These are phyloP conservation scores for Mytilinidion resinicola DNA, from an alignment of 495 filamentous ascomycete genomes.

Conservation along the genomic window DNA sequence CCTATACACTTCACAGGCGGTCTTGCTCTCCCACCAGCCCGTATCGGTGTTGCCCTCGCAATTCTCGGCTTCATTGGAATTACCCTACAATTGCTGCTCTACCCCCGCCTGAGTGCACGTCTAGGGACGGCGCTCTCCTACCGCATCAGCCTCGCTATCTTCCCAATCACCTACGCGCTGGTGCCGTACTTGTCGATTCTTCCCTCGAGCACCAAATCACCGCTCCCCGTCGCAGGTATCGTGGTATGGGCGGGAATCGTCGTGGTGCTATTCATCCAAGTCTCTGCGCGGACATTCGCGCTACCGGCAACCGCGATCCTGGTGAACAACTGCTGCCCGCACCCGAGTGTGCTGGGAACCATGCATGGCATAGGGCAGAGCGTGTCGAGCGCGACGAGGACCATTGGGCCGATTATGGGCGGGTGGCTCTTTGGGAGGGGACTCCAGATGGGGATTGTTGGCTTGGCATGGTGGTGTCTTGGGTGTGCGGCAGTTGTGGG, in stretches of 20 bases:
- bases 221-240: slow-evolving; percentile 52
- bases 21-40: slow-evolving; percentile 59
- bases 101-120: slow-evolving; percentile 53
- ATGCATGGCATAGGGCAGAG: slow-evolving; percentile 65
- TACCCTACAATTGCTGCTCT: slow-evolving; percentile 62
- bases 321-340: slow-evolving; percentile 61
- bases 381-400: slow-evolving; percentile 52
- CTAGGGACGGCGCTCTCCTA: slow-evolving; percentile 60
- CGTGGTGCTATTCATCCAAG: slow-evolving; percentile 57
- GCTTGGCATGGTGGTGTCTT: slow-evolving; percentile 66
- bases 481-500: slow-evolving; percentile 56
- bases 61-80: slow-evolving; percentile 66
- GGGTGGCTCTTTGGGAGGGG: slow-evolving; percentile 60
- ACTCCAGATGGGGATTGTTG: slow-evolving; percentile 58
- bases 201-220: slow-evolving; percentile 34
- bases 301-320: slow-evolving; percentile 63
- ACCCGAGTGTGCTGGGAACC: slow-evolving; percentile 56
- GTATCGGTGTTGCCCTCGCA: slow-evolving; percentile 63
- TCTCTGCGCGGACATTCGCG: slow-evolving; percentile 65
- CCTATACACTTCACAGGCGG: slow-evolving; percentile 67
- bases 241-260: slow-evolving; percentile 58
- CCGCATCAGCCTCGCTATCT: slow-evolving; percentile 53
- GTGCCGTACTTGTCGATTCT: slow-evolving; percentile 63
- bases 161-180: slow-evolving; percentile 58
- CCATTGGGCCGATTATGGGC: slow-evolving; percentile 60